Evolutionary conservation across 164 flowering plant species (phyloP).

Genomic region (Stephania yunnanensis): DNA sequence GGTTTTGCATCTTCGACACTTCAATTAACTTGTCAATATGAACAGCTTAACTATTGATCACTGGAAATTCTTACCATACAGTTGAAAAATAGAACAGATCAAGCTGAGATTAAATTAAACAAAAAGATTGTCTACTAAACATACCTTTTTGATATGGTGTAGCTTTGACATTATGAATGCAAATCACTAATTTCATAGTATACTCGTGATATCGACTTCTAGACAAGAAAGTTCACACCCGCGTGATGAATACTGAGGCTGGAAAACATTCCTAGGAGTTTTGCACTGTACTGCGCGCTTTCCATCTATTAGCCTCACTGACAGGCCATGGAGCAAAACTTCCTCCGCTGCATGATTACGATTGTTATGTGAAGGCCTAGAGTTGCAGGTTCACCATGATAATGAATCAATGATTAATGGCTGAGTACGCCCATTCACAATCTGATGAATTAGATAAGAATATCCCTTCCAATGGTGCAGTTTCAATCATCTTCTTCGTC

Average conservation of each 20-base stretch:
- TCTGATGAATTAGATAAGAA: background rate
- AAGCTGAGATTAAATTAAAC: too few species aligned
- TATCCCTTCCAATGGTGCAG: background rate
- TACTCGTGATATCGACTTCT: too few species aligned
- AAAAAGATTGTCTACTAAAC: background rate
- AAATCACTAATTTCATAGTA: background rate
- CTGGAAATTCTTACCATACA: background rate
- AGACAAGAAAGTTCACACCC: background rate
- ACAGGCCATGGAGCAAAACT: background rate
- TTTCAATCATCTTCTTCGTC: constrained; percentile 41
- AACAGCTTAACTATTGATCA: background rate
- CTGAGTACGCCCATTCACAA: too few species aligned
- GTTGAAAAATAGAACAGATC: background rate
- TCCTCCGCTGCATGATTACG: background rate
- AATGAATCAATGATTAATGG: too few species aligned
- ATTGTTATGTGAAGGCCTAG: background rate
- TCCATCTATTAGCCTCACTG: background rate
- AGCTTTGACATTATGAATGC: background rate
- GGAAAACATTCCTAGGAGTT: background rate
- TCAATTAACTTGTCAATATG: background rate
- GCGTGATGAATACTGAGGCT: background rate
- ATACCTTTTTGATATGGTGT: too few species aligned
- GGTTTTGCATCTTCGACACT: background rate
- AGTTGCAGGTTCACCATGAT: background rate
- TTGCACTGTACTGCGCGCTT: background rate